Evolutionary conservation across 2,329 filamentous ascomycete species (phyloP).

Genomic region (Phoma sp.): DNA sequence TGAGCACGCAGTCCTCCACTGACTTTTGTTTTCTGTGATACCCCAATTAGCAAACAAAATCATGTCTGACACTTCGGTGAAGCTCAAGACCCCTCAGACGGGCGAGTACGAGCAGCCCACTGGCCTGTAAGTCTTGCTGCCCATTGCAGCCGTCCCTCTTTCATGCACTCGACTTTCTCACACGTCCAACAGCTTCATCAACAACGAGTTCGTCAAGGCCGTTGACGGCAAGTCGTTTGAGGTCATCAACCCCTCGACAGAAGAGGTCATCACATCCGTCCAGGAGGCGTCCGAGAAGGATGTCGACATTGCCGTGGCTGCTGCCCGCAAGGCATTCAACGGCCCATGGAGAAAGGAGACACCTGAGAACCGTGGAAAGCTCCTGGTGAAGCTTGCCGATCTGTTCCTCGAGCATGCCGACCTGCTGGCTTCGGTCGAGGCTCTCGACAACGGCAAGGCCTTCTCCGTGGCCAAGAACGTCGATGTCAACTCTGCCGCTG

Average conservation of each 20-base stretch:
- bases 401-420: conserved; percentile 80
- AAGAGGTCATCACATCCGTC: conserved; percentile 83
- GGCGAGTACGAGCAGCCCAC: conserved; percentile 64
- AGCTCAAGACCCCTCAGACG: conserved; percentile 72
- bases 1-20: conserved; percentile 15
- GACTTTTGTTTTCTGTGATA: conserved; percentile 33
- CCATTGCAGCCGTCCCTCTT: no score
- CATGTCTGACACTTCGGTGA: conserved; percentile 57
- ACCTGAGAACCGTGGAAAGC: conserved; percentile 72
- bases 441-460: conserved; percentile 87
- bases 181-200: conserved; percentile 72
- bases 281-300: conserved; percentile 89
- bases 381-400: conserved; percentile 78
- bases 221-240: conserved; percentile 91
- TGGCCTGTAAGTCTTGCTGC: conserved; percentile 55
- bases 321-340: conserved; percentile 85
- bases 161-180: no score
- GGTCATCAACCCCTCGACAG: conserved; percentile 85
- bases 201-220: conserved; percentile 86
- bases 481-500: conserved; percentile 72
- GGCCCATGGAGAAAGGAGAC: conserved; percentile 71
- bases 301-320: conserved; percentile 77
- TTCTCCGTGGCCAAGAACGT: conserved; percentile 73
- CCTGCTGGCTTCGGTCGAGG: conserved; percentile 80
- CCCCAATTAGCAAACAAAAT: conserved; percentile 35